A percentile compares a stretch with the other conserved stretches of the same genome.
phyloP scores from a whole-genome alignment of 2,329 filamentous ascomycete species.

The Endoconidiophora polonica region DNA sequence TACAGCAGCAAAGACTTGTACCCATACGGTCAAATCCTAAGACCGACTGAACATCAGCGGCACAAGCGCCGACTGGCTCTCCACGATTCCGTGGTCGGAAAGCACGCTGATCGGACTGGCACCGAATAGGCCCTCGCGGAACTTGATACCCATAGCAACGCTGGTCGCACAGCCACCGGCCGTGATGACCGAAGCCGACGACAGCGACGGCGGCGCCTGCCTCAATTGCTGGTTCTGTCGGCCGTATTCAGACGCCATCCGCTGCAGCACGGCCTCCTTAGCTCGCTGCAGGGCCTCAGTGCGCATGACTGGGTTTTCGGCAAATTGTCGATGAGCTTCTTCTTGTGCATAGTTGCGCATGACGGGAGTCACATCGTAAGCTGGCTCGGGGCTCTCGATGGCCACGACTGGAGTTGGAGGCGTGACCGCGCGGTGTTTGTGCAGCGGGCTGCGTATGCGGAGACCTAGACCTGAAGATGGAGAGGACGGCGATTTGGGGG shows the following conservation, averaged over 20 bases:
- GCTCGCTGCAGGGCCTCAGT: slow-evolving; percentile 39
- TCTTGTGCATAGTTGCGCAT: slow-evolving; percentile 41
- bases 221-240: background rate
- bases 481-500: background rate
- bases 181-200: background rate
- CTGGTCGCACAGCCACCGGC: slow-evolving; percentile 9
- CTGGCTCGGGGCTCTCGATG: slow-evolving; percentile 12
- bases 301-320: slow-evolving; percentile 39
- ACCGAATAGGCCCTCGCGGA: slow-evolving; percentile 29
- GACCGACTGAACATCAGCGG: slow-evolving; percentile 42
- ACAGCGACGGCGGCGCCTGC: background rate
- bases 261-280: slow-evolving; percentile 42
- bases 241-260: slow-evolving; percentile 35
- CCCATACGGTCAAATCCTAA: slow-evolving; percentile 14
- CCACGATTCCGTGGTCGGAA: slow-evolving; percentile 30
- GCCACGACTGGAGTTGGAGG: background rate
- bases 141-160: slow-evolving; percentile 22
- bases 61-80: slow-evolving; percentile 37
- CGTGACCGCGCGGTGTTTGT: background rate
- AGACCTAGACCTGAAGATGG: background rate
- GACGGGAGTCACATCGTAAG: slow-evolving; percentile 36
- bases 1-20: background rate
- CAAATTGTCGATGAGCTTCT: slow-evolving; percentile 36
- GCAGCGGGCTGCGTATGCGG: background rate
- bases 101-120: slow-evolving; percentile 22